Evolutionary conservation across 1,139 yeast species (phyloP), one percentile per base, ranked within the genome.

Genomic region (Diutina neorugosa): DNA sequence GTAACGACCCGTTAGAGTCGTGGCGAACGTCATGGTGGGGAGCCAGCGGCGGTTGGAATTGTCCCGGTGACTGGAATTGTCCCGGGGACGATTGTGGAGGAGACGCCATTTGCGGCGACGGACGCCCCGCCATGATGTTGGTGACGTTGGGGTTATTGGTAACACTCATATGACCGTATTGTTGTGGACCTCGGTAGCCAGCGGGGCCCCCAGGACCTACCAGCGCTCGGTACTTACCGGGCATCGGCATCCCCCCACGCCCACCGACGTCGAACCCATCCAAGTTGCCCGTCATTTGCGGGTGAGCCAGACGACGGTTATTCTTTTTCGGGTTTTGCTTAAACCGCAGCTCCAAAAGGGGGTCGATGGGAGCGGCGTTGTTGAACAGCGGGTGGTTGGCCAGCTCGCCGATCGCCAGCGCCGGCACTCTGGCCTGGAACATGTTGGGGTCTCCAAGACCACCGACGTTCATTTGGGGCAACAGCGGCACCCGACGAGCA

Each of bases 231-330:
- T 27, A 46, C 40, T 46, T 46, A 20, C 44, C 52, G 12, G 61
- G 57, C 52, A 57, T 59, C 1, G 78, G 78, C 78, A 74, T 74
- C 12, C 78, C 78, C n/a, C 77, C 78, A 59, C 79, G 67, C 11
- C 78, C 78, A 14, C 78, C 78, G 68, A 73, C 67, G 60, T 74
- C 78, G 37, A 73, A 58, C 3, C 74, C 73, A 40, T 68, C 68
- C 27, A 68, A 58, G 53, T 65, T 68, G 11, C 69, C 71, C 51
- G 62, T 64, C 64, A 68, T 60, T 53, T 57, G 63, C 19, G 76
- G 73, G 58, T 66, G 67, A 14, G 64, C 69, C 0, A 76, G 70
- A 27, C 77, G 66, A 52, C 77, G 68, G 56, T 69, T 68, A 50
- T 53, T 61, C 52, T 66, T 66, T 58, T 63, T 61, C n/a, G 50